Base-by-base conservation (phyloP, 208 protist genomes). In the Crithidia brevicula region DNA sequence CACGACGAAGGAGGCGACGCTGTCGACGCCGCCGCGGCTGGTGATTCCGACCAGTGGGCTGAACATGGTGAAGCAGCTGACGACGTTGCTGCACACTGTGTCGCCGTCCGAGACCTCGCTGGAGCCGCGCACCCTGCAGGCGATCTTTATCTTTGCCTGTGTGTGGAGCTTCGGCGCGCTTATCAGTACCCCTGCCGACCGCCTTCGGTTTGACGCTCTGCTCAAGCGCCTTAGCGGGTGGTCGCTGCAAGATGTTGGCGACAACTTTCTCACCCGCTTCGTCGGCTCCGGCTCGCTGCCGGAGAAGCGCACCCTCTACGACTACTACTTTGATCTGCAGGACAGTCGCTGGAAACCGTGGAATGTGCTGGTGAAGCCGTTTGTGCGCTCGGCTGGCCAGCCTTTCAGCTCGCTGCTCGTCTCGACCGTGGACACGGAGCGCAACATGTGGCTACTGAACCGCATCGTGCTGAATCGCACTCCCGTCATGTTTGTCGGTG, bases 381-480 rank as follows among this genome's bases (percentile, higher is more conserved):
- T 99, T 73, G 83, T 78, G 42, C 92, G 96, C 9, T 85, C 87
- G 11, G 59, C 82, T 0, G 89, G 86, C 10, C 67, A 86, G 59
- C 86, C 94, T 72, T 99, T 99, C 86, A 96, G 91, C 61, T 90
- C 86, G 6, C 97, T 99, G 20, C 86, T 99, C 22, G 98, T 99
- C 13, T 98, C 98, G 1, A 99, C 98, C 0, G 87, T 98, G 7
- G 99, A 99, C 82, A 99, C 98, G 42, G 98, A 99, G 70, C 85
- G 98, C n/a, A 98, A 96, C 77, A 98, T 94, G 73, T 99, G 89
- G 86, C 79, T 99, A 13, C 84, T 99, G 4, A 92, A 99, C 52
- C 85, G 91, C 61, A 87, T 99, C 57, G 82, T 99, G 15, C 74
- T 93, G 22, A 91, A 92, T 54, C 80, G 93, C 59, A 94, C 77